phyloP scores from a whole-genome alignment of 2,329 filamentous ascomycete species.

The Ophiostoma sp. region DNA sequence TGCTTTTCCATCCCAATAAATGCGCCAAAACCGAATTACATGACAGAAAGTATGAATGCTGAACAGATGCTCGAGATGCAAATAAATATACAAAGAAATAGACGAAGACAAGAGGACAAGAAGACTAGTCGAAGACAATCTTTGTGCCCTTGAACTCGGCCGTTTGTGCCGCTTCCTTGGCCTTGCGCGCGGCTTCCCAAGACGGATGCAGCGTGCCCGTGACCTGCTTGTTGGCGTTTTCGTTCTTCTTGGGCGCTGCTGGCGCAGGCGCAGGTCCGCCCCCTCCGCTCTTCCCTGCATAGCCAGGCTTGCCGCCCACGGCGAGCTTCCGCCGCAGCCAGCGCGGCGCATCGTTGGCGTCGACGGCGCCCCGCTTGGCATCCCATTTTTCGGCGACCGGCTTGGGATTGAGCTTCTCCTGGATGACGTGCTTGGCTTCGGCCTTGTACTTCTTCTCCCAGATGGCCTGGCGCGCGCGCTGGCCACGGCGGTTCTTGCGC shows the following conservation, averaged over 20 bases:
- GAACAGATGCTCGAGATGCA: background rate
- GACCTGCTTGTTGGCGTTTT: slow-evolving; percentile 26
- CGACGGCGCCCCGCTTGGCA: slow-evolving; percentile 50
- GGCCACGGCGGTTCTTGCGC: slow-evolving; percentile 66
- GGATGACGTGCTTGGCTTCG: slow-evolving; percentile 58
- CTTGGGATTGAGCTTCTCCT: slow-evolving; percentile 32
- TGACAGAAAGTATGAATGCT: background rate
- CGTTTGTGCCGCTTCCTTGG: slow-evolving; percentile 51
- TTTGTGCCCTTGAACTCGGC: slow-evolving; percentile 52
- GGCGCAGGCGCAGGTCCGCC: slow-evolving; percentile 14
- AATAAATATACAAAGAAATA: background rate
- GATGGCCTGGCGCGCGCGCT: slow-evolving; percentile 70
- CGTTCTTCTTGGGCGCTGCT: slow-evolving; percentile 25
- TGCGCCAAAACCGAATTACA: background rate
- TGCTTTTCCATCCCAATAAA: slow-evolving; percentile 1
- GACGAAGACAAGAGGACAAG: background rate
- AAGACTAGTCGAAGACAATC: slow-evolving; percentile 33
- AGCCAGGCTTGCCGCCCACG: slow-evolving; percentile 23
- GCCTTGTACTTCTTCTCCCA: slow-evolving; percentile 75
- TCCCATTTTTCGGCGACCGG: slow-evolving; percentile 50
- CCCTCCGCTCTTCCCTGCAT: slow-evolving; percentile 16
- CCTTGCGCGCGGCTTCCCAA: slow-evolving; percentile 59
- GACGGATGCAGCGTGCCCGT: slow-evolving; percentile 54
- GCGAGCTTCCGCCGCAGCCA: slow-evolving; percentile 37
- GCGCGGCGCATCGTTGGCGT: slow-evolving; percentile 40